Conservation (phyloP, 345 rosid genomes). For the Microcos paniculata region DNA sequence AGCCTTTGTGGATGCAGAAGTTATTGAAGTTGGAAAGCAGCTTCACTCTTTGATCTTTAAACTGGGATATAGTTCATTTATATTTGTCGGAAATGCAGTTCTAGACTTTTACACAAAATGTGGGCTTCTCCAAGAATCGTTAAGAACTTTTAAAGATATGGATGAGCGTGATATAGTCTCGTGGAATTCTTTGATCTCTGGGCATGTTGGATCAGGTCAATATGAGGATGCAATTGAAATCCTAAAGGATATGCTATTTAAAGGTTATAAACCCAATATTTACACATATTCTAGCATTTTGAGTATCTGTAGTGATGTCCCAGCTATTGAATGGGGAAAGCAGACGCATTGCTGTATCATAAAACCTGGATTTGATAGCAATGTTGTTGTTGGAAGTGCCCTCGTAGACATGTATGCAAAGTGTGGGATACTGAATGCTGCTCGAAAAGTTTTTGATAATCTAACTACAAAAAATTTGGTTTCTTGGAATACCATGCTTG, state of each 20-base stretch:
- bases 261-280: constrained; percentile 23
- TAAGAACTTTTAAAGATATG: constrained; percentile 29
- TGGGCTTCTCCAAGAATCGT: constrained; percentile 22
- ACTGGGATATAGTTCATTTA: constrained; percentile 28
- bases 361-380: constrained; percentile 31
- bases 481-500: constrained; percentile 38
- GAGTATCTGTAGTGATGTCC: constrained; percentile 21
- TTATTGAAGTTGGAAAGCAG: constrained; percentile 27
- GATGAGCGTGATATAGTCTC: constrained; percentile 32
- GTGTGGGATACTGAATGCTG: constrained; percentile 31
- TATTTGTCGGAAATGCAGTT: constrained; percentile 27
- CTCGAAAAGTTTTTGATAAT: constrained; percentile 33
- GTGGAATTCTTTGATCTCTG: constrained; percentile 35
- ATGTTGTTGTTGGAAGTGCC: constrained; percentile 32
- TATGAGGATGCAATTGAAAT: constrained; percentile 21
- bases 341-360: constrained; percentile 34
- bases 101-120: constrained; percentile 38
- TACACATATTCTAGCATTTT: constrained; percentile 33
- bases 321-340: constrained; percentile 37
- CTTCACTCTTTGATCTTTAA: constrained; percentile 34
- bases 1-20: constrained; percentile 26
- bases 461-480: constrained; percentile 30
- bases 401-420: constrained; percentile 41
- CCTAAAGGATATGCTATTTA: constrained; percentile 25
- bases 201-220: constrained; percentile 27